Evolutionary conservation across 805 yeast species (phyloP), one percentile per base, ranked within the genome.

Genomic region (Danielozyma ontarioensis): DNA sequence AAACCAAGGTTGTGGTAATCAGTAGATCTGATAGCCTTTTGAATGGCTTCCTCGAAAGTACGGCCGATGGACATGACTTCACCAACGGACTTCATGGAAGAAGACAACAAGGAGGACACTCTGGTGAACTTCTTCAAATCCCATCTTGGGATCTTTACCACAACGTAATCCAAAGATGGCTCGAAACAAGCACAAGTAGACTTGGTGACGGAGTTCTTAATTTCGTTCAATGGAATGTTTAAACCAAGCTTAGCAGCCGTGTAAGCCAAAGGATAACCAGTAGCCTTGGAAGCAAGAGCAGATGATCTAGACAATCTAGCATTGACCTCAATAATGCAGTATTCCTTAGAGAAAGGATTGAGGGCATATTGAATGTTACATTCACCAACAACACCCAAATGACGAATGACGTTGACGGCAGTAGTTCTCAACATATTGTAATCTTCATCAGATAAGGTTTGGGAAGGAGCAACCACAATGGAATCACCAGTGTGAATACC

Each of bases 401-500:
- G 98, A 64, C 97, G 81, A 49, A 90, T 93, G 43, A 90, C 95
- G 45, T 90, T 93, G 48, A 93, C 93, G 29, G 98, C 98, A 29
- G 98, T 87, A 32, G 97, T 83, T 70, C 98, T 80, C 57, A 90
- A 74, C 97, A 93, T 93, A 68, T 90, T 86, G 70, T 89, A 90
- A 55, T 90, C 98, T 59, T 86, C 96, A 58, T 90, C 97, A 13
- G 96, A 83, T 44, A 90, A 70, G 27, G 98, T 90, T 70, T 90
- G 98, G 28, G 97, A 89, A 32, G 98, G 98, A 34, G 98, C 98
- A 54, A 90, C 96, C 36, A 90, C 98, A 54, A 90, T 93, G 35
- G 97, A 93, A 63, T 90, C 98, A 74, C 98, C 98, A 39, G 98
- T 90, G 59, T 90, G 98, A 53, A 90, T 89, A 59, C 98, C 98